Evolutionary conservation across 208 protist species (phyloP).

Genomic region (Paratrypanosoma confusum): DNA sequence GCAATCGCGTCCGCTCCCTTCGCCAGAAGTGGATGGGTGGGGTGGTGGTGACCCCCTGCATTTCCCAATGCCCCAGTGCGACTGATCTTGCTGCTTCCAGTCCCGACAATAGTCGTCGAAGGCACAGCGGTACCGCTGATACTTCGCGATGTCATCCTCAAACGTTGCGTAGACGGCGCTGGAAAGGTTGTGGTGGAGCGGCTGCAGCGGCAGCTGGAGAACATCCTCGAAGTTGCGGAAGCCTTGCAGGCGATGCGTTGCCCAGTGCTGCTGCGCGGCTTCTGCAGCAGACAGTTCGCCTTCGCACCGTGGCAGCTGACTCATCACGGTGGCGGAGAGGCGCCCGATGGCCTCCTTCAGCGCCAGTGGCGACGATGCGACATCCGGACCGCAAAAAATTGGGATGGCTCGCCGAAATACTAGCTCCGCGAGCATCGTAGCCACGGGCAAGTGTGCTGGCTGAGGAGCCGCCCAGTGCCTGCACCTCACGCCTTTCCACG

Average conservation of each 20-base stretch:
- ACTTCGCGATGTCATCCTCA: constrained; percentile 97
- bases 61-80: constrained; percentile 19
- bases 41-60: constrained; percentile 10
- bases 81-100: constrained; percentile 18
- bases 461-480: constrained; percentile 46
- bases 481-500: too few relatives aligned
- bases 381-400: constrained; percentile 46
- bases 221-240: constrained; percentile 84
- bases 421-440: constrained; percentile 64
- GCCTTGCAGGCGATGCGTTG: too few relatives aligned
- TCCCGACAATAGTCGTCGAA: constrained; percentile 56
- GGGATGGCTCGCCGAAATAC: constrained; percentile 52
- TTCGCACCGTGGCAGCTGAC: too few relatives aligned
- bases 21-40: too few relatives aligned
- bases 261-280: too few relatives aligned
- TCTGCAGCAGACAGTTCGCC: constrained; percentile 26
- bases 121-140: constrained; percentile 88
- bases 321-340: too few relatives aligned
- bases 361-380: too few relatives aligned
- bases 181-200: constrained; percentile 95
- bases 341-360: too few relatives aligned
- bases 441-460: constrained; percentile 24
- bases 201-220: constrained; percentile 93
- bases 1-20: constrained; percentile 6
- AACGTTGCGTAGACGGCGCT: constrained; percentile 98